These are phyloP conservation scores for Cynara cardunculus DNA, from an alignment of 129 eudicot genomes.

Conservation along the genomic window DNA sequence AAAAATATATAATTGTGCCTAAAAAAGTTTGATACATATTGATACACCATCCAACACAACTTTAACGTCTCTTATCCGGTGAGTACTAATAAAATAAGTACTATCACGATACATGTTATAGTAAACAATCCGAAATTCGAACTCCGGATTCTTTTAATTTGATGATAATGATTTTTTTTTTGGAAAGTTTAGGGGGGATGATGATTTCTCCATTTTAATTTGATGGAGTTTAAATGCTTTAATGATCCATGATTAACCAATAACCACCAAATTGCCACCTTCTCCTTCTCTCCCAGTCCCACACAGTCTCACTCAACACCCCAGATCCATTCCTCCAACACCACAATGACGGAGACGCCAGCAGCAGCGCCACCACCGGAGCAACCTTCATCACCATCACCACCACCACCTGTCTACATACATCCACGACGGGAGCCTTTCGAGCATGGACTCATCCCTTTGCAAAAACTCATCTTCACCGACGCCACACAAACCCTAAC, in stretches of 20 bases:
- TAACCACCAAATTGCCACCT: conserved; percentile 6
- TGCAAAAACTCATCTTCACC: conserved; percentile 35
- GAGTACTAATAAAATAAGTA: no score
- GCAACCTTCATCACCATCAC: background rate
- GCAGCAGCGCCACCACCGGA: conserved; percentile 24
- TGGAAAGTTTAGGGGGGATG: background rate
- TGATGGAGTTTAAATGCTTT: background rate
- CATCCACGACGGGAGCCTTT: conserved; percentile 38
- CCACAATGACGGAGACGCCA: conserved; percentile 21
- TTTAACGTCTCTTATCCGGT: no score
- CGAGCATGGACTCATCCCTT: conserved; percentile 38
- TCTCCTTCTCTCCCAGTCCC: conserved; percentile 8
- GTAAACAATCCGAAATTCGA: no score
- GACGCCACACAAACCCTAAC: conserved; percentile 38
- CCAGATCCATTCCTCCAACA: conserved; percentile 24
- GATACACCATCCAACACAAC: no score
- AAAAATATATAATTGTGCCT: no score
- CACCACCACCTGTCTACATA: conserved; percentile 17
- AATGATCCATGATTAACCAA: conserved; percentile 21
- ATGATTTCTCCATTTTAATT: background rate
- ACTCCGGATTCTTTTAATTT: no score
- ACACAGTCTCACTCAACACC: conserved; percentile 10
- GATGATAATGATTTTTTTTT: no score
- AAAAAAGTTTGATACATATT: no score
- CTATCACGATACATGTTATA: no score